phyloP scores from a whole-genome alignment of 495 filamentous ascomycete genomes.

The Gamarada debralockiae region DNA sequence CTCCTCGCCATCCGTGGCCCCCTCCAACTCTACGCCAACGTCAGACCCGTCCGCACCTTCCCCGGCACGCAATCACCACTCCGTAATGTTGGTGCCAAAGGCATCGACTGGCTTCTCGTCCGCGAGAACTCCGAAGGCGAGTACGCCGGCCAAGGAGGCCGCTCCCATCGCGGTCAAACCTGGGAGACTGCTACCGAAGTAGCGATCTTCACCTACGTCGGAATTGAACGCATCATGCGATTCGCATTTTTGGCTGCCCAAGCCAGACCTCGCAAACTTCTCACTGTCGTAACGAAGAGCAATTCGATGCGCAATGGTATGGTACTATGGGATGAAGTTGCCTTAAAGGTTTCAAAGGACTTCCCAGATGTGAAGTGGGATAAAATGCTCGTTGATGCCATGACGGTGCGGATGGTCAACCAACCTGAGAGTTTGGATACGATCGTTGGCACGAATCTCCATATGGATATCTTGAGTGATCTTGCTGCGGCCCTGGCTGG shows the following conservation, averaged over 20 bases:
- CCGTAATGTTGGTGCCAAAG: slow-evolving; percentile 32
- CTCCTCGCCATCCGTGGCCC: slow-evolving; percentile 49
- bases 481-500: slow-evolving; percentile 82
- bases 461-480: slow-evolving; percentile 55
- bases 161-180: slow-evolving; percentile 44
- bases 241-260: slow-evolving; percentile 49
- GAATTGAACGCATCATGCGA: slow-evolving; percentile 50
- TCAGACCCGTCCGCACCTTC: slow-evolving; percentile 47
- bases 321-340: slow-evolving; percentile 54
- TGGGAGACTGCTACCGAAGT: slow-evolving; percentile 53
- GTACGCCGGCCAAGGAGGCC: slow-evolving; percentile 53
- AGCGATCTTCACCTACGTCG: slow-evolving; percentile 48
- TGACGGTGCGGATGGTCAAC: slow-evolving; percentile 53
- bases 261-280: slow-evolving; percentile 40
- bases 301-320: slow-evolving; percentile 53
- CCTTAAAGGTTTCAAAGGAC: slow-evolving; percentile 33
- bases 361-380: slow-evolving; percentile 51
- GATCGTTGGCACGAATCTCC: slow-evolving; percentile 53
- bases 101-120: slow-evolving; percentile 52
- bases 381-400: slow-evolving; percentile 57
- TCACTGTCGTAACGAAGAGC: slow-evolving; percentile 54
- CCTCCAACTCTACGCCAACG: slow-evolving; percentile 52
- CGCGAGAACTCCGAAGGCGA: slow-evolving; percentile 57
- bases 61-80: slow-evolving; percentile 46
- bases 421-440: slow-evolving; percentile 50